Base-by-base conservation (phyloP, 2,329 filamentous ascomycete species). In the Fusarium sacchari region DNA sequence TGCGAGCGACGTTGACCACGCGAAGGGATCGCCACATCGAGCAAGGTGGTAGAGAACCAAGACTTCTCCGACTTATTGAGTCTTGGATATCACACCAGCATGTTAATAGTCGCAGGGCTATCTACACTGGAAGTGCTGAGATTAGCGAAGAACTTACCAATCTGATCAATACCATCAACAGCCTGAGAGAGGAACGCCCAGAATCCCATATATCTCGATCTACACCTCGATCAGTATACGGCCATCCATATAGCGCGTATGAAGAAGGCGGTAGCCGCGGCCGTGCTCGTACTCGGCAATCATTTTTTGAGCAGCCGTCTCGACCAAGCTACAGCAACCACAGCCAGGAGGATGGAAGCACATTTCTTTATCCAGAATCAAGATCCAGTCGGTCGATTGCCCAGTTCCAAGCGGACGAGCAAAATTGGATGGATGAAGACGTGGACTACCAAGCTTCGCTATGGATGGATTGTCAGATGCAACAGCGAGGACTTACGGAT, bases 1-100 rank as follows among this genome's bases (percentile, higher is more conserved):
- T 90, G 37, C 79, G 84, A 34, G 83, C 86, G 7, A 79, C 81
- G 44, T 73, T 89, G 60, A 34, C 84, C 15, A 82, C 83, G 37
- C 82, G 87, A 24, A 53, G 60, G n/a, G 46, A 64, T 40, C 60
- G 56, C 22, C 39, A 71, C 72, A 28, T 77, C 78, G 60, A 71
- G 40, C 20, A 68, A 56, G 44, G 44, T 12, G 40, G 56, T 7
- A 61, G 28, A 37, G 49, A 64, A 13, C 84, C 86, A 26, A 81
- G 81, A 15, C 71, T 88, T 12, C 72, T 80, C 60, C 78, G 79
- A 30, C 64, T 86, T 34, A 76, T 88, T 2, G 82, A 86, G 28
- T 81, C 81, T 12, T 88, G 86, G 85, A 83, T 87, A 50, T 10
- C 78, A 80, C 26, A 80, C 83, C 32, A 72, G 20, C 56, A 68